A percentile compares a stretch with the other conserved stretches of the same genome.
These are phyloP conservation scores for Penicillium steckii DNA, from an alignment of 495 filamentous ascomycete genomes.

Conservation along the genomic window DNA sequence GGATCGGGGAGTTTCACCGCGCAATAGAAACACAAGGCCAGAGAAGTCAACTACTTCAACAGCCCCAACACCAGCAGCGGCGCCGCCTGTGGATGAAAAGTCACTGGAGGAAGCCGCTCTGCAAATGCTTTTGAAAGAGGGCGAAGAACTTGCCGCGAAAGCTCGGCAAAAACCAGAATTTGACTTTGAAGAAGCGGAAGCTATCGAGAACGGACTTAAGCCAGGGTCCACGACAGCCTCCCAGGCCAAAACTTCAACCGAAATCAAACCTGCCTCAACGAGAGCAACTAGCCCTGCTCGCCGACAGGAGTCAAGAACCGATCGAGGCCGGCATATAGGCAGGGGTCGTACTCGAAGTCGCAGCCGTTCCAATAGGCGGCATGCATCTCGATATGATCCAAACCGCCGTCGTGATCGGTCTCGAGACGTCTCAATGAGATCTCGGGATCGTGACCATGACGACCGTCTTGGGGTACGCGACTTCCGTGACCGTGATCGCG, in stretches of 20 bases:
- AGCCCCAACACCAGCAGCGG: slow-evolving; percentile 39
- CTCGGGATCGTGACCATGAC: slow-evolving; percentile 37
- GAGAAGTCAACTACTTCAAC: slow-evolving; percentile 40
- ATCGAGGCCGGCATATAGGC: slow-evolving; percentile 25
- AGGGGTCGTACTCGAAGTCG: slow-evolving; percentile 35
- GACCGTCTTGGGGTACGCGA: slow-evolving; percentile 35
- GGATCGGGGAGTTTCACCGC: slow-evolving; percentile 39
- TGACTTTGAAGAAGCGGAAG: slow-evolving; percentile 54
- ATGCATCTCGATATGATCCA: slow-evolving; percentile 34
- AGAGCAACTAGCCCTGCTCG: slow-evolving; percentile 30
- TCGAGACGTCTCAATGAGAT: slow-evolving; percentile 33
- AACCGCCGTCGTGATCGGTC: slow-evolving; percentile 34
- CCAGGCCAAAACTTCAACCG: slow-evolving; percentile 23
- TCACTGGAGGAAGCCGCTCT: slow-evolving; percentile 57
- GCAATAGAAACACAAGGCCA: slow-evolving; percentile 35
- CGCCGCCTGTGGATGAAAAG: slow-evolving; percentile 52
- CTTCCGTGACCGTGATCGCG: slow-evolving; percentile 21
- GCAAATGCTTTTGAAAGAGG: slow-evolving; percentile 56
- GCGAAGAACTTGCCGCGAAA: slow-evolving; percentile 60
- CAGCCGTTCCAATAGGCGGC: slow-evolving; percentile 32
- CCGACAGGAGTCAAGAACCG: slow-evolving; percentile 29
- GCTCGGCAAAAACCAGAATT: slow-evolving; percentile 56
- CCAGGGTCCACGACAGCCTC: slow-evolving; percentile 19
- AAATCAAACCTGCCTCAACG: slow-evolving; percentile 31
- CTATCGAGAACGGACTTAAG: slow-evolving; percentile 46